These are phyloP conservation scores for Chlamydomonas applanata DNA, from an alignment of 139 green algal species.

Conservation along the genomic window DNA sequence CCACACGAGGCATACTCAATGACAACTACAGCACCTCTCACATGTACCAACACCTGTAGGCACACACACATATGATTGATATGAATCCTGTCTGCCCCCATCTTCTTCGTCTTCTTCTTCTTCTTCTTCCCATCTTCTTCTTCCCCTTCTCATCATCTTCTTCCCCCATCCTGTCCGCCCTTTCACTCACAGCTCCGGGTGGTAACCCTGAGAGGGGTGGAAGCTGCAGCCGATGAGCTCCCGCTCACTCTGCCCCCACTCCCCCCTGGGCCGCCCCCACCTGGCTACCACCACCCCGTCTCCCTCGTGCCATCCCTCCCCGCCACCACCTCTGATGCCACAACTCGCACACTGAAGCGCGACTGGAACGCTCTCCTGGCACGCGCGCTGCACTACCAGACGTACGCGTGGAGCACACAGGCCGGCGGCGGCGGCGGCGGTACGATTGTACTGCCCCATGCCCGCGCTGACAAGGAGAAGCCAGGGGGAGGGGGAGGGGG, in stretches of 20 bases:
- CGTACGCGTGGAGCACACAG: background rate
- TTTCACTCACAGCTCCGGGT: slow-evolving; percentile 29
- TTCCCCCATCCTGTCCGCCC: too few species aligned
- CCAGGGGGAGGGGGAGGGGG: background rate
- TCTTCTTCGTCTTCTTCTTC: too few species aligned
- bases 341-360: slow-evolving; percentile 4
- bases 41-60: too few species aligned
- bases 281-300: background rate
- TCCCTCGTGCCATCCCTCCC: slow-evolving; percentile 37
- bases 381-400: background rate
- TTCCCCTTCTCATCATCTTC: too few species aligned
- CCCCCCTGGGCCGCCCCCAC: background rate
- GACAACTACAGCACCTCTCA: too few species aligned
- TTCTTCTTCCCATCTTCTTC: too few species aligned
- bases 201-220: slow-evolving; percentile 16
- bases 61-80: too few species aligned
- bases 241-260: background rate
- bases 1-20: too few species aligned
- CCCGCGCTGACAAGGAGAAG: background rate
- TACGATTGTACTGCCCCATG: background rate
- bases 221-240: slow-evolving; percentile 30
- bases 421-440: background rate
- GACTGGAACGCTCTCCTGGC: slow-evolving; percentile 15
- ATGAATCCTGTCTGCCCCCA: too few species aligned
- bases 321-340: slow-evolving; percentile 9